These are phyloP conservation scores for Ceratobasidium papillatum DNA, from an alignment of 1,284 basidiomycete genomes.

Conservation along the genomic window DNA sequence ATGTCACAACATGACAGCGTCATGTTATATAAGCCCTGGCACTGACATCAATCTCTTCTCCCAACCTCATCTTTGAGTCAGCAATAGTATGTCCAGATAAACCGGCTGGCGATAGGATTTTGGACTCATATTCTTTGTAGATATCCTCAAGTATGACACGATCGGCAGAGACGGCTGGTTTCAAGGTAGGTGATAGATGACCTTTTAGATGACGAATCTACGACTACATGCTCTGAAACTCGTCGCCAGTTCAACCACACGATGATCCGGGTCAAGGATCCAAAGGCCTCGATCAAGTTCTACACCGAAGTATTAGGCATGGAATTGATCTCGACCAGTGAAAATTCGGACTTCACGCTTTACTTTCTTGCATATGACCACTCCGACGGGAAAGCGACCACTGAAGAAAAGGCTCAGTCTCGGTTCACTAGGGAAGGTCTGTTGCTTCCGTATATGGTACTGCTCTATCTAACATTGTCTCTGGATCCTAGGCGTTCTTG, in stretches of 20 bases:
- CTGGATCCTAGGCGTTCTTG: constrained; percentile 68
- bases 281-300: constrained; percentile 77
- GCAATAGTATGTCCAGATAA: neutral
- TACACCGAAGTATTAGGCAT: constrained; percentile 87
- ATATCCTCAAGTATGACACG: constrained; percentile 61
- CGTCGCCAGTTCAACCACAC: constrained; percentile 81
- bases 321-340: constrained; percentile 69
- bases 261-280: constrained; percentile 91
- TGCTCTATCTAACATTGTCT: neutral
- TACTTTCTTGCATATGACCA: constrained; percentile 85
- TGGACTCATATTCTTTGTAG: neutral
- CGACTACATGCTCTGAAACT: constrained; percentile 7
- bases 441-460: constrained; percentile 41
- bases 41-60: constrained; percentile 7
- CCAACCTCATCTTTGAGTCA: neutral
- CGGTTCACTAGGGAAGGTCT: constrained; percentile 72
- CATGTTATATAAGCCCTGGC: neutral
- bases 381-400: constrained; percentile 58
- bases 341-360: constrained; percentile 66
- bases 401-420: constrained; percentile 59
- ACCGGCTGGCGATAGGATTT: neutral
- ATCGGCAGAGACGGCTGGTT: constrained; percentile 70
- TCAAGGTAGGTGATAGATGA: constrained; percentile 58
- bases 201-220: neutral
- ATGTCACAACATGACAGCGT: neutral